Evolutionary conservation across 768 basidiomycete species (phyloP).

Genomic region (button mushroom (Agaricus bisporus)): DNA sequence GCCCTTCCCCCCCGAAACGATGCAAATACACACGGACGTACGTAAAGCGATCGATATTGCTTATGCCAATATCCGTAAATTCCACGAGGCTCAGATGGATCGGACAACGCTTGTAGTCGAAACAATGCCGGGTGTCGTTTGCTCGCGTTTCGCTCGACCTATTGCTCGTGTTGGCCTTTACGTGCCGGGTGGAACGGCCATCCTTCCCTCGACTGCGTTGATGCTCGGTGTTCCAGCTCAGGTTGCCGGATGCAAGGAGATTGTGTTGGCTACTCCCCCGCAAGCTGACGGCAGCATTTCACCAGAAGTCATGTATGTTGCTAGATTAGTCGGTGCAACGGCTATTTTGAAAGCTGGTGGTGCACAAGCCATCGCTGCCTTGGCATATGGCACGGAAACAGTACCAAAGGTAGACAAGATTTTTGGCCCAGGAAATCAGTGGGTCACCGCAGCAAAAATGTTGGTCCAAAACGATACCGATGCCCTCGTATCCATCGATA

Average conservation of each 20-base stretch:
- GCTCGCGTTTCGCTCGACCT: slow-evolving; percentile 92
- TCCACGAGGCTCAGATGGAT: slow-evolving; percentile 86
- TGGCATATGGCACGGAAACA: slow-evolving; percentile 94
- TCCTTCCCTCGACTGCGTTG: slow-evolving; percentile 92
- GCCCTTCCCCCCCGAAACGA: slow-evolving; percentile 66
- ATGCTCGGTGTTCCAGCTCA: slow-evolving; percentile 98
- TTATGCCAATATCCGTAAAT: slow-evolving; percentile 86
- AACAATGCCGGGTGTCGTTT: slow-evolving; percentile 97
- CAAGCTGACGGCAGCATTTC: slow-evolving; percentile 88
- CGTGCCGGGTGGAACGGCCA: slow-evolving; percentile 94
- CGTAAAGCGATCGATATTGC: slow-evolving; percentile 83
- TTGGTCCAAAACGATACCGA: slow-evolving; percentile 97
- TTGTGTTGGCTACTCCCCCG: slow-evolving; percentile 96
- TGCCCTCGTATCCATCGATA: slow-evolving; percentile 94
- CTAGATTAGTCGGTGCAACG: slow-evolving; percentile 83
- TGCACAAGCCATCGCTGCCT: slow-evolving; percentile 90
- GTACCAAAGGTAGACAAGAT: slow-evolving; percentile 99
- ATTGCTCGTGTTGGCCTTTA: slow-evolving; percentile 95
- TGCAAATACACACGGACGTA: slow-evolving; percentile 56
- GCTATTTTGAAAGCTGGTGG: slow-evolving; percentile 93
- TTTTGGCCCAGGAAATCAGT: slow-evolving; percentile 98
- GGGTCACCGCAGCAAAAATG: slow-evolving; percentile 99
- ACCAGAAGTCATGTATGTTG: slow-evolving; percentile 97
- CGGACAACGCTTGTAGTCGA: slow-evolving; percentile 72
- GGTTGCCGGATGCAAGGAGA: slow-evolving; percentile 88